Evolutionary conservation across 2,329 filamentous ascomycete genomes (phyloP).

Genomic region (Dichotomopilus funicola): DNA sequence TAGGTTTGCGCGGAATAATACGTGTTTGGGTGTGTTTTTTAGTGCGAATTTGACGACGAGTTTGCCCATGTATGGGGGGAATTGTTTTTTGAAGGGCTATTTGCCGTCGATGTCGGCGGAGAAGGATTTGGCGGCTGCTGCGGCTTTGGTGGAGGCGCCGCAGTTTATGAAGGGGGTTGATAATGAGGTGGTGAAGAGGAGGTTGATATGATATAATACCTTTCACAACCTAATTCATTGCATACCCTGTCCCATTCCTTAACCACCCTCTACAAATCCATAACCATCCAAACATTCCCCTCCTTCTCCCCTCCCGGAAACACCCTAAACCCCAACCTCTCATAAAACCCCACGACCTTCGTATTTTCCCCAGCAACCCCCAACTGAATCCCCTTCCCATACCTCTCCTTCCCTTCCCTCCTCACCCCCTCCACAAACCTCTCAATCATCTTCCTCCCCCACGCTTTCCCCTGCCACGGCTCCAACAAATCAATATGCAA

Average conservation of each 20-base stretch:
- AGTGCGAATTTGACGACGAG: constrained; percentile 13
- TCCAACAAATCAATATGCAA: constrained; percentile 46
- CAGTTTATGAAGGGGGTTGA: neutral
- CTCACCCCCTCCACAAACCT: constrained; percentile 36
- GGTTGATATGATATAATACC: neutral
- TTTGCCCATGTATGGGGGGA: constrained; percentile 6
- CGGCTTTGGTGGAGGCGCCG: constrained; percentile 8
- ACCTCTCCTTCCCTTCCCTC: constrained; percentile 20
- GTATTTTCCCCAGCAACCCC: constrained; percentile 41
- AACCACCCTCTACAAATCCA: constrained; percentile 27
- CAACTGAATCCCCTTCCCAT: constrained; percentile 37
- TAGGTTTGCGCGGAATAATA: constrained; percentile 13
- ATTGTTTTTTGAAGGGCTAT: constrained; percentile 15
- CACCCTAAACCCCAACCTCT: constrained; percentile 40
- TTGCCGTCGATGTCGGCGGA: constrained; percentile 8
- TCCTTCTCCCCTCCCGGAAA: constrained; percentile 31
- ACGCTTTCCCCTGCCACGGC: constrained; percentile 36
- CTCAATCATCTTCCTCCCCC: constrained; percentile 38
- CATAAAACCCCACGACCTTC: constrained; percentile 44
- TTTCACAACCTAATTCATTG: neutral
- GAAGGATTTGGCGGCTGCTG: constrained; percentile 8
- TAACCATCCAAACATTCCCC: constrained; percentile 38
- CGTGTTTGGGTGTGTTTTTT: constrained; percentile 14
- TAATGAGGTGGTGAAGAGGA: neutral
- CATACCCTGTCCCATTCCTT: neutral